These are phyloP conservation scores for Rhodamnia rubescens DNA, from an alignment of 345 rosid species.

Conservation along the genomic window DNA sequence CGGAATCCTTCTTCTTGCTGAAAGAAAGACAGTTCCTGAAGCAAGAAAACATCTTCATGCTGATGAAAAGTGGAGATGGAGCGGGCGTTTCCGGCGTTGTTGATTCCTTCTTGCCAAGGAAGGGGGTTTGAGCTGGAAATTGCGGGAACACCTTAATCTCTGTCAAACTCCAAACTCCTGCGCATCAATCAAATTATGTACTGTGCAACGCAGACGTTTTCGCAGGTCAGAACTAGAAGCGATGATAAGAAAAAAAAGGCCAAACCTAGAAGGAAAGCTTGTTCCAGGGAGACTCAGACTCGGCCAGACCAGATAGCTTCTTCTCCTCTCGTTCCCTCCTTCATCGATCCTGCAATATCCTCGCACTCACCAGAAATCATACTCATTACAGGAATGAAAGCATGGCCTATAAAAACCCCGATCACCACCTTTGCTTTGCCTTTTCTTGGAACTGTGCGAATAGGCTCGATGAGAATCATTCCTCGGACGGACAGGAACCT, in stretches of 20 bases:
- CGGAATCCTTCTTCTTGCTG: background rate
- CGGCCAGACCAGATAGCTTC: too few species aligned
- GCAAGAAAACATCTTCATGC: background rate
- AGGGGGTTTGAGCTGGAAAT: background rate
- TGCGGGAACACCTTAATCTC: background rate
- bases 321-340: too few species aligned
- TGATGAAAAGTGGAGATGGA: background rate
- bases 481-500: too few species aligned
- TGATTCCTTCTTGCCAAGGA: background rate
- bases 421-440: too few species aligned
- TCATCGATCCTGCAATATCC: too few species aligned
- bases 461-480: too few species aligned
- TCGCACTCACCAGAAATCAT: too few species aligned
- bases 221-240: background rate
- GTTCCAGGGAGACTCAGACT: too few species aligned
- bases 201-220: background rate
- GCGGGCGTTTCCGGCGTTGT: too few species aligned
- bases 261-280: background rate
- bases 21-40: background rate
- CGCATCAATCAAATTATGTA: background rate
- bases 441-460: too few species aligned
- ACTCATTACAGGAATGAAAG: too few species aligned
- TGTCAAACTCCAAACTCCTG: background rate
- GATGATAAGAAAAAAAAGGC: background rate
- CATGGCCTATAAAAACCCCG: too few species aligned